Base-by-base conservation (phyloP, 2,329 filamentous ascomycete species). In the Hypoxylon rubiginosum region DNA sequence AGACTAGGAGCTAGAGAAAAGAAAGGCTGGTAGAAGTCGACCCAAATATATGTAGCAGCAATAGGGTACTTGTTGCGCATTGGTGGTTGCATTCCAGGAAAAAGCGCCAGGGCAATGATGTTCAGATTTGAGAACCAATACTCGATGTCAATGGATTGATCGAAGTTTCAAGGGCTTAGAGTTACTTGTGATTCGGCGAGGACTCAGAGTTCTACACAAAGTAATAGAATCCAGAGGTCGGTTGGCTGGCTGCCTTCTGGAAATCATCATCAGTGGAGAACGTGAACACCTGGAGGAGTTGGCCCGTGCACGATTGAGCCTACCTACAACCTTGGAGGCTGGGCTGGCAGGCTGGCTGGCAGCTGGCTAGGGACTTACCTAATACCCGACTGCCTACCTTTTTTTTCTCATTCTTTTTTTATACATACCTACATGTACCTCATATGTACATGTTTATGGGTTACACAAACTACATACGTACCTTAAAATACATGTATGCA, bases 201-300 rank as follows among this genome's bases (percentile, higher is more conserved):
- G 39, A 10, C 17, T 43, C 17, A 21, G n/a, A n/a, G 2, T 43
- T 17, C 39, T 43, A 43, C 6, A 21, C 7, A 30, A 30, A 9
- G 19, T 53, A 58, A 51, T 36, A 53, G 57, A 53, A 56, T 66
- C 30, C 30, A 48, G 13, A 52, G 51, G 51, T 56, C 30, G 57
- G 58, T 24, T 24, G 57, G 58, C 19, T 24, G 57, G 58, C 19
- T 51, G 58, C 51, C n/a, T 53, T 69, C 58, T 51, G 24, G 41
- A 67, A 69, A 62, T 69, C 64, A 69, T 69, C 67, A 69, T 64
- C 58, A 53, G 67, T 69, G 67, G 67, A 58, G 67, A 66, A 67
- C 28, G 21, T 30, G 43, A 24, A 43, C 52, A 10, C 26, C 8
- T 3, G 17, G 28, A 8, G 3, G 3, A 36, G 1, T 5, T 63